phyloP scores from a whole-genome alignment of 1,284 basidiomycete species.

The Papiliotrema nemorosa region DNA sequence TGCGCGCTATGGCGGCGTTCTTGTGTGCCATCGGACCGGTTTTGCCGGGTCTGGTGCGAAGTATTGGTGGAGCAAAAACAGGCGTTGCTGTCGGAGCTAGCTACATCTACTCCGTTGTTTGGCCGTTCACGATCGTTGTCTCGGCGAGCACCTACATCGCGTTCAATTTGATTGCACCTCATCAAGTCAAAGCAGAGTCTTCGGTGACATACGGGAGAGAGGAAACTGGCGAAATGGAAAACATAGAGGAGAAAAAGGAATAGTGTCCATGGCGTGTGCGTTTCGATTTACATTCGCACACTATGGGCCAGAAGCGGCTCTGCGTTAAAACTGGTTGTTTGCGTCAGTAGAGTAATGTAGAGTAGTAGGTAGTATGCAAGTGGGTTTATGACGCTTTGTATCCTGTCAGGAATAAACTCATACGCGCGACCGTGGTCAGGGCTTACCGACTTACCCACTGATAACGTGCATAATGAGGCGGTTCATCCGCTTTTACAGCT shows the following conservation, averaged over 20 bases:
- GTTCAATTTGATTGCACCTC: neutral
- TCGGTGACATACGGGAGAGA: neutral
- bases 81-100: conserved; percentile 3
- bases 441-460: too few relatives aligned
- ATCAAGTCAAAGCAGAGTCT: neutral
- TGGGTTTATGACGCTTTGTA: too few relatives aligned
- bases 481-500: too few relatives aligned
- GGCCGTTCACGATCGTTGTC: conserved; percentile 7
- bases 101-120: conserved; percentile 10
- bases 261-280: neutral
- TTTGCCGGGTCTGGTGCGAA: conserved; percentile 9
- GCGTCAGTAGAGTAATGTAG: too few relatives aligned
- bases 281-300: too few relatives aligned
- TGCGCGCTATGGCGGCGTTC: conserved; percentile 24
- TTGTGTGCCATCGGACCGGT: conserved; percentile 2
- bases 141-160: conserved; percentile 1
- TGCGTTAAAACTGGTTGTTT: too few relatives aligned
- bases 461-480: too few relatives aligned
- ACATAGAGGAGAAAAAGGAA: conserved; percentile 1
- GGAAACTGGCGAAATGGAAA: neutral
- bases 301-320: too few relatives aligned
- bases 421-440: too few relatives aligned
- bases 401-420: too few relatives aligned
- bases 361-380: too few relatives aligned
- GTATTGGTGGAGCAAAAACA: conserved; percentile 5